Percentiles rank a stretch among this genome's conserved stretches.
Conservation (phyloP, 1,284 basidiomycete genomes). For the Apiotrichum domesticum region DNA sequence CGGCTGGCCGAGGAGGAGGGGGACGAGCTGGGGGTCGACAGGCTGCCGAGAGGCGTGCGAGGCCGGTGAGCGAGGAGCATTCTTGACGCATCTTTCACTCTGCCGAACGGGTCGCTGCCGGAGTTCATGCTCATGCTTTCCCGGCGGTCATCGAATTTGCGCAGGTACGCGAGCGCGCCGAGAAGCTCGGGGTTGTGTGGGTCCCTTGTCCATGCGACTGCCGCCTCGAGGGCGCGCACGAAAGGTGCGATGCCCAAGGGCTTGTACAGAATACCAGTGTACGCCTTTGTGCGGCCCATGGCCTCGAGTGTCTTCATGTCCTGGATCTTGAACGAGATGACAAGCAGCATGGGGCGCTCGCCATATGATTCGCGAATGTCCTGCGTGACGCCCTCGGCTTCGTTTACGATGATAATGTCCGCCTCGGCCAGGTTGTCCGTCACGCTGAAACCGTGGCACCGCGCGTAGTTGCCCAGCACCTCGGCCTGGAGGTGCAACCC, state of each 20-base stretch:
- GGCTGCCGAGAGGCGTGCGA: not conserved
- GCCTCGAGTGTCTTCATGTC: slow-evolving; percentile 39
- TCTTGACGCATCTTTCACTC: not conserved
- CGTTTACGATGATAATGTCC: slow-evolving; percentile 77
- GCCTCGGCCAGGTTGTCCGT: slow-evolving; percentile 51
- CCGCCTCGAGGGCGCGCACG: slow-evolving; percentile 54
- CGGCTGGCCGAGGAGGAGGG: not conserved
- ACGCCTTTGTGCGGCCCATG: slow-evolving; percentile 44
- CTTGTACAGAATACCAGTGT: slow-evolving; percentile 81
- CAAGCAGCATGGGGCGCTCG: slow-evolving; percentile 1
- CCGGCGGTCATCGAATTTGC: not conserved
- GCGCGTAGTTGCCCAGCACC: slow-evolving; percentile 62
- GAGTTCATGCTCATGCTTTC: not conserved
- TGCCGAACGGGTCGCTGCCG: not conserved
- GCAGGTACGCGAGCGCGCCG: not conserved
- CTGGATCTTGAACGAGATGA: slow-evolving; percentile 48
- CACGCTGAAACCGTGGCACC: slow-evolving; percentile 72
- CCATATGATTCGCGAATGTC: slow-evolving; percentile 47
- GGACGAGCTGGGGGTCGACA: not conserved
- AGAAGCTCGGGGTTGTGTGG: not conserved
- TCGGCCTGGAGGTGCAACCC: slow-evolving; percentile 64
- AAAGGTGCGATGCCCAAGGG: slow-evolving; percentile 78
- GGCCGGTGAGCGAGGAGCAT: not conserved
- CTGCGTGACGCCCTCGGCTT: slow-evolving; percentile 55
- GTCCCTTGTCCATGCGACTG: slow-evolving; percentile 15